phyloP scores from a whole-genome alignment of 805 yeast genomes.

The Starmerella bombi region DNA sequence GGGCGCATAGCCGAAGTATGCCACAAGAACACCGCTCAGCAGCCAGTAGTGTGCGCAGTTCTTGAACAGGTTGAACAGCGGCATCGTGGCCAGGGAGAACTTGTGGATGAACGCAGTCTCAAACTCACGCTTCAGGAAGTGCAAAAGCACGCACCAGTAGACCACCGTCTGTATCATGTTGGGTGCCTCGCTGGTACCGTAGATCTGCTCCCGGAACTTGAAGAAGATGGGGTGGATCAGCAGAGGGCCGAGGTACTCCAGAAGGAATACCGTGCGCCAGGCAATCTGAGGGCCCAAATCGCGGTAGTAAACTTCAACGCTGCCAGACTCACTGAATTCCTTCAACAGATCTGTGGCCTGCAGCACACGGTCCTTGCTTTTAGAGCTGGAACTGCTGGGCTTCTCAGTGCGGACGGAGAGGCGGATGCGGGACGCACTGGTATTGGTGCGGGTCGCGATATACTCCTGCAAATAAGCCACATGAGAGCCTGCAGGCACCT shows the following conservation, averaged over 20 bases:
- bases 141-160: slow-evolving; percentile 47
- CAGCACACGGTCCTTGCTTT: slow-evolving; percentile 32
- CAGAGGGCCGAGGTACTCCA: slow-evolving; percentile 86
- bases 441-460: slow-evolving; percentile 26
- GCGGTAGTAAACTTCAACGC: slow-evolving; percentile 46
- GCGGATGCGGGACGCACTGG: slow-evolving; percentile 43
- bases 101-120: slow-evolving; percentile 77
- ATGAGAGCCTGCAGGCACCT: slow-evolving; percentile 5
- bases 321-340: slow-evolving; percentile 34
- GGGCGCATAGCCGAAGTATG: slow-evolving; percentile 39
- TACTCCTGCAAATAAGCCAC: slow-evolving; percentile 6
- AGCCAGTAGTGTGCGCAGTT: slow-evolving; percentile 89
- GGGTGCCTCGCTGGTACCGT: slow-evolving; percentile 30
- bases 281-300: slow-evolving; percentile 88
- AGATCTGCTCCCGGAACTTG: slow-evolving; percentile 27
- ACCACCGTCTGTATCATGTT: slow-evolving; percentile 43
- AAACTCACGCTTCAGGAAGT: slow-evolving; percentile 74
- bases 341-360: slow-evolving; percentile 34
- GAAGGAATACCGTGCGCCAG: slow-evolving; percentile 79
- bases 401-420: slow-evolving; percentile 30
- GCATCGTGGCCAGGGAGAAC: slow-evolving; percentile 88
- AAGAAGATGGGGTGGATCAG: slow-evolving; percentile 57
- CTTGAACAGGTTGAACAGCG: slow-evolving; percentile 70
- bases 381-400: slow-evolving; percentile 15
- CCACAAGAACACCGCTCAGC: slow-evolving; percentile 56